Percentiles rank a stretch among this genome's conserved stretches.
phyloP scores from a whole-genome alignment of 345 rosid species.

The Rhodamnia argentea region DNA sequence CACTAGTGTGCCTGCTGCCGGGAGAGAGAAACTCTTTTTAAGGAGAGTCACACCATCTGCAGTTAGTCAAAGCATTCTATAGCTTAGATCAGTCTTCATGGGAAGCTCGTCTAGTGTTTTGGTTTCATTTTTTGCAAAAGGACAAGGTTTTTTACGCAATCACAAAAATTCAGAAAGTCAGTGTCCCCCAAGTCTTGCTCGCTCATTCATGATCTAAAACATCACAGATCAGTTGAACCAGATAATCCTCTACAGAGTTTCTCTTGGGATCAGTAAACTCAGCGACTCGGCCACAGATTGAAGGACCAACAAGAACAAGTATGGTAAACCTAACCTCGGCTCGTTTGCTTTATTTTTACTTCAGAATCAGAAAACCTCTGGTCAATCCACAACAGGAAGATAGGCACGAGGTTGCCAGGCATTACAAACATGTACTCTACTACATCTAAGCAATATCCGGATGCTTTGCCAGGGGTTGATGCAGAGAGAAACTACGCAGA shows the following conservation, averaged over 20 bases:
- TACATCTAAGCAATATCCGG: background rate
- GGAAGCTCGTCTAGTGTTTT: background rate
- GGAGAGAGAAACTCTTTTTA: no score
- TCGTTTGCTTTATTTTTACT: background rate
- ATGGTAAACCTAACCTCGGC: background rate
- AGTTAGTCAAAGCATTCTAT: no score
- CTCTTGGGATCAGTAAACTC: background rate
- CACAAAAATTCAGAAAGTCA: background rate
- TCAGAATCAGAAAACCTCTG: background rate
- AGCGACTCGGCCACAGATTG: background rate
- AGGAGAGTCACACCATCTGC: no score
- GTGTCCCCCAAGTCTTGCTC: background rate
- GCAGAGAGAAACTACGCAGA: background rate
- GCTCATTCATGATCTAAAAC: background rate
- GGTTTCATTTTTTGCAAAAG: background rate
- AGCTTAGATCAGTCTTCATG: no score
- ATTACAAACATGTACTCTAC: background rate
- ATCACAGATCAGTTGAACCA: background rate
- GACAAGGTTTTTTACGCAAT: background rate
- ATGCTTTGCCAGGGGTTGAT: background rate
- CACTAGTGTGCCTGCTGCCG: no score
- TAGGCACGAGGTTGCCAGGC: background rate
- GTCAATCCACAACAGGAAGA: background rate
- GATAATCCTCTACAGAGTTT: background rate
- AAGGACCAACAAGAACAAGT: background rate